Evolutionary conservation across 495 filamentous ascomycete species (phyloP).

Genomic region (Mytilinidion resinicola): DNA sequence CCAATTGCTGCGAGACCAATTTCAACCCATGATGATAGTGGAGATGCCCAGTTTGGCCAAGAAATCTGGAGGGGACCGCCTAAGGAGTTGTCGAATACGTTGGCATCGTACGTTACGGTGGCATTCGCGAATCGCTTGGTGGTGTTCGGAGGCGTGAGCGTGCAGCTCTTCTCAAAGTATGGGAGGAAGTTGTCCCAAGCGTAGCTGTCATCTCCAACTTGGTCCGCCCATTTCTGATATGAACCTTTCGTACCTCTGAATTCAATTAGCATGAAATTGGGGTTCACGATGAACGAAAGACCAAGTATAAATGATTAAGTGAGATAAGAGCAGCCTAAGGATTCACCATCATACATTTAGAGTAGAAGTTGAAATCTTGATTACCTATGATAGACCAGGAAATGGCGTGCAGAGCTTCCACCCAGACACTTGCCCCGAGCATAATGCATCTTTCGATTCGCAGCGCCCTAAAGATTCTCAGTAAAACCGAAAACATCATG

Average conservation of each 20-base stretch:
- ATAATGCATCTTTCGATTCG: conserved; percentile 38
- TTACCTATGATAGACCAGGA: conserved; percentile 44
- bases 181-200: conserved; percentile 47
- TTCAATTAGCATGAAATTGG: neutral
- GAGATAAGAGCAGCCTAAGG: too few species aligned
- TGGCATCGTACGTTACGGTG: conserved; percentile 40
- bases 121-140: conserved; percentile 37
- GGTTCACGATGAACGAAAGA: too few species aligned
- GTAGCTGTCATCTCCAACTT: conserved; percentile 51
- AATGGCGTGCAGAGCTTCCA: conserved; percentile 46
- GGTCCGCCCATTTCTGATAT: conserved; percentile 51
- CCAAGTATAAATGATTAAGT: too few species aligned
- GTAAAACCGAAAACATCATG: too few species aligned
- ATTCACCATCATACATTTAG: too few species aligned
- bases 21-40: neutral
- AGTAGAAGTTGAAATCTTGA: too few species aligned
- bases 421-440: conserved; percentile 42
- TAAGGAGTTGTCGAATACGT: neutral
- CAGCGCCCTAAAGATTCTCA: conserved; percentile 26
- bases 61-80: conserved; percentile 18
- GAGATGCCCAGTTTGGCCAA: conserved; percentile 10
- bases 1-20: conserved; percentile 31
- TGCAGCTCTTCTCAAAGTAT: conserved; percentile 47
- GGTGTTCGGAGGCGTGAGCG: conserved; percentile 48
- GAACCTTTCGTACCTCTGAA: conserved; percentile 34